phyloP scores from a whole-genome alignment of 2,329 filamentous ascomycete genomes.

The Graphilbum fragrans region DNA sequence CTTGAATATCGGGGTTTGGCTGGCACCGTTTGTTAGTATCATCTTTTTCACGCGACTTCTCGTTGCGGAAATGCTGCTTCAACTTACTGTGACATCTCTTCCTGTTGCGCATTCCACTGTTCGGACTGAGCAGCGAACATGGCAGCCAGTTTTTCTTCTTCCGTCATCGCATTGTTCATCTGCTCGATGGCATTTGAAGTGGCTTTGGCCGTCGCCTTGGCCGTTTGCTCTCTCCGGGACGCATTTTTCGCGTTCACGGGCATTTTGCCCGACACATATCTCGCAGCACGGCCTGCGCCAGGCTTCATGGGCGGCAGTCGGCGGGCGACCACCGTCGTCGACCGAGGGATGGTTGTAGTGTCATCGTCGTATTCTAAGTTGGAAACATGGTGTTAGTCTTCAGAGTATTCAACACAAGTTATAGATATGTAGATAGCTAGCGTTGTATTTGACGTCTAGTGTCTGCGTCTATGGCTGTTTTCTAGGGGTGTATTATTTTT shows the following conservation, averaged over 20 bases:
- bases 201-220: constrained; percentile 46
- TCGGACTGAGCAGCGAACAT: constrained; percentile 85
- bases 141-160: constrained; percentile 86
- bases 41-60: background rate
- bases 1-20: constrained; percentile 51
- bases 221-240: constrained; percentile 50
- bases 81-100: constrained; percentile 74
- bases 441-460: too few species aligned
- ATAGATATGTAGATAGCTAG: background rate
- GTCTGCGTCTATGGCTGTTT: too few species aligned
- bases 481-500: too few species aligned
- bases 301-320: constrained; percentile 73
- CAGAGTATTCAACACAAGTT: background rate
- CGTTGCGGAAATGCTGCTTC: background rate
- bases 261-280: constrained; percentile 95
- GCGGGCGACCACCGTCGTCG: constrained; percentile 83
- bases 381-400: background rate
- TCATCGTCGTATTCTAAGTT: constrained; percentile 85
- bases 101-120: constrained; percentile 87
- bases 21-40: constrained; percentile 24
- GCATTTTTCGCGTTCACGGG: constrained; percentile 77
- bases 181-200: constrained; percentile 46
- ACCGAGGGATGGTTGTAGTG: constrained; percentile 90
- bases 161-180: constrained; percentile 71
- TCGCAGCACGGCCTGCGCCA: constrained; percentile 79